These are phyloP conservation scores for Plectosphaerella cucumerina DNA, from an alignment of 2,329 filamentous ascomycete genomes.

Conservation along the genomic window DNA sequence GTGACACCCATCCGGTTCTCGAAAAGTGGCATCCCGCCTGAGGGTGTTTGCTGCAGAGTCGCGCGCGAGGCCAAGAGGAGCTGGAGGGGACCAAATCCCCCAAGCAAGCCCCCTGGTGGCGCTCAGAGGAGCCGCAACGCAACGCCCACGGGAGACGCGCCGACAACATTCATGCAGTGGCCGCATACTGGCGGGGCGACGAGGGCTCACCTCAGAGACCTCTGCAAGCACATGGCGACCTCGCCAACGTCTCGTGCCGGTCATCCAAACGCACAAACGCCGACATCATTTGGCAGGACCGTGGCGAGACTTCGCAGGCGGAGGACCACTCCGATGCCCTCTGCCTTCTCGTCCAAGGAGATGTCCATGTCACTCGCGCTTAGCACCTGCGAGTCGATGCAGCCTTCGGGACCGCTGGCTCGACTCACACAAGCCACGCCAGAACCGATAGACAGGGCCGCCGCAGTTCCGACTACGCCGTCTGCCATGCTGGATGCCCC, in stretches of 20 bases:
- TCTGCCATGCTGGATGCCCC: slow-evolving; percentile 13
- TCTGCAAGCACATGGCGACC: slow-evolving; percentile 54
- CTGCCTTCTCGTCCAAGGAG: slow-evolving; percentile 55
- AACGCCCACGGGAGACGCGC: slow-evolving; percentile 47
- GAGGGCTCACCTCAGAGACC: slow-evolving; percentile 55
- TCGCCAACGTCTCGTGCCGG: slow-evolving; percentile 36
- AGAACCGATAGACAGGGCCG: slow-evolving; percentile 16
- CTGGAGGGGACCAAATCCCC: slow-evolving; percentile 57
- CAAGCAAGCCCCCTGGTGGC: slow-evolving; percentile 17
- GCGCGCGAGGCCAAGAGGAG: slow-evolving; percentile 62
- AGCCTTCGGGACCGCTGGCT: slow-evolving; percentile 56
- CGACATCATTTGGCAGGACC: slow-evolving; percentile 51
- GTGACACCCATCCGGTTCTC: slow-evolving; percentile 63
- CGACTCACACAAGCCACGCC: slow-evolving; percentile 47
- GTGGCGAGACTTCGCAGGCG: slow-evolving; percentile 46
- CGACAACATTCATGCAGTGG: slow-evolving; percentile 53
- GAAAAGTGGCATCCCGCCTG: slow-evolving; percentile 59
- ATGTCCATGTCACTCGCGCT: slow-evolving; percentile 60
- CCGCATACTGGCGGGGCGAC: slow-evolving; percentile 61
- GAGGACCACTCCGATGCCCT: slow-evolving; percentile 40
- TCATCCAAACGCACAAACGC: slow-evolving; percentile 47
- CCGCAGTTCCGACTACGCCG: slow-evolving; percentile 3
- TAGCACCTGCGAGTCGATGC: slow-evolving; percentile 63
- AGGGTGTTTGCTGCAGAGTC: slow-evolving; percentile 61
- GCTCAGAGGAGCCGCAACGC: slow-evolving; percentile 46